These are phyloP conservation scores for Psilocybe cubensis DNA, from an alignment of 768 basidiomycete genomes.

Conservation along the genomic window DNA sequence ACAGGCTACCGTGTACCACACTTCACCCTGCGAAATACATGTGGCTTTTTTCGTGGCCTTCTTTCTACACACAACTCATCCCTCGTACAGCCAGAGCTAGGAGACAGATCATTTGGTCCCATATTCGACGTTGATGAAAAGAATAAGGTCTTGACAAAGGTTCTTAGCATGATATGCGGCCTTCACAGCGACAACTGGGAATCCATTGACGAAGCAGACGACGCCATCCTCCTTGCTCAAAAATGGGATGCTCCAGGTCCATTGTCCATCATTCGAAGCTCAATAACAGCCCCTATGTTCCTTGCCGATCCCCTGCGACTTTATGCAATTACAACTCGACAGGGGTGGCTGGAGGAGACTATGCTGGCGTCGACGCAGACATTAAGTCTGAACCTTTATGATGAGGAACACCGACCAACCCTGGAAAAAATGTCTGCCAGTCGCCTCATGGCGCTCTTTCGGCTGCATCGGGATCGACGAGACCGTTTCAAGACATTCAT, in stretches of 20 bases:
- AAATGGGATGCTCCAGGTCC: conserved; percentile 51
- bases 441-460: conserved; percentile 39
- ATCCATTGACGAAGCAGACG: conserved; percentile 42
- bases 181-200: conserved; percentile 42
- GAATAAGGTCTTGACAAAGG: conserved; percentile 37
- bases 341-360: conserved; percentile 49
- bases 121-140: conserved; percentile 33
- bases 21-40: conserved; percentile 58
- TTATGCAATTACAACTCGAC: conserved; percentile 47
- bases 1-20: conserved; percentile 60
- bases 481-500: conserved; percentile 38
- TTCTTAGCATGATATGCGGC: conserved; percentile 45
- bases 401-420: conserved; percentile 30
- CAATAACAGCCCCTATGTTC: conserved; percentile 44
- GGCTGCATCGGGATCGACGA: conserved; percentile 44
- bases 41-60: conserved; percentile 60
- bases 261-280: conserved; percentile 43
- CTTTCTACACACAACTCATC: conserved; percentile 34
- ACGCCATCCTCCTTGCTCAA: conserved; percentile 43
- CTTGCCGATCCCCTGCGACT: conserved; percentile 49
- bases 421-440: conserved; percentile 37
- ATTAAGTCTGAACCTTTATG: conserved; percentile 41
- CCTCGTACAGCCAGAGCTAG: neutral
- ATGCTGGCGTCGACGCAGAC: conserved; percentile 44
- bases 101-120: conserved; percentile 11